A percentile compares a stretch with the other conserved stretches of the same genome.
These are phyloP conservation scores for Populus nigra DNA, from an alignment of 345 rosid species.

Conservation along the genomic window DNA sequence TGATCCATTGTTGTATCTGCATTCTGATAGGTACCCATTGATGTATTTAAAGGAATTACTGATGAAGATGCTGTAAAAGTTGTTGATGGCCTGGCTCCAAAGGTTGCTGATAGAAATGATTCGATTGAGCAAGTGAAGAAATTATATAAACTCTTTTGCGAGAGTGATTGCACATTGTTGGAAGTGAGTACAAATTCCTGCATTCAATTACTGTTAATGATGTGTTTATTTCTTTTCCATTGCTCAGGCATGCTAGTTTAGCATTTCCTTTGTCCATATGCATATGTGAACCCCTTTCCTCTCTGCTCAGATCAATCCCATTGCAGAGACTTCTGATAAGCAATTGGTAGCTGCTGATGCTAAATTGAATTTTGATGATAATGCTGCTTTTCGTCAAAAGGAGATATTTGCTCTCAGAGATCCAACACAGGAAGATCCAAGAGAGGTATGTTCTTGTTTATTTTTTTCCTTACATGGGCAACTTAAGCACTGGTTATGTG, in stretches of 20 bases:
- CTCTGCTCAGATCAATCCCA: conserved; percentile 79
- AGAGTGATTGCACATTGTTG: conserved; percentile 84
- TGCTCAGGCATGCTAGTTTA: background rate
- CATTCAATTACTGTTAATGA: background rate
- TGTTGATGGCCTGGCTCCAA: conserved; percentile 91
- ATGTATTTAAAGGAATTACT: conserved; percentile 89
- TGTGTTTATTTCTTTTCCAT: background rate
- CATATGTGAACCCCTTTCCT: background rate
- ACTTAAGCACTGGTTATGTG: background rate
- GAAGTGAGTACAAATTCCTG: conserved; percentile 61
- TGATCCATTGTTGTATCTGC: conserved; percentile 3
- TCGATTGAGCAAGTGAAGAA: conserved; percentile 97
- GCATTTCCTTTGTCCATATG: background rate
- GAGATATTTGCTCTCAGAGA: conserved; percentile 77
- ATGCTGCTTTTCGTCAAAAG: conserved; percentile 93
- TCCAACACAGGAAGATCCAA: conserved; percentile 96
- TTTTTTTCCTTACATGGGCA: background rate
- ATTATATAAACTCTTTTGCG: conserved; percentile 80
- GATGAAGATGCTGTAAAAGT: conserved; percentile 97
- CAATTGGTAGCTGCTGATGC: conserved; percentile 99
- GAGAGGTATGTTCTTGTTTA: conserved; percentile 58
- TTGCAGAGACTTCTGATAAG: conserved; percentile 84
- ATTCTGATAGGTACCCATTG: conserved; percentile 75
- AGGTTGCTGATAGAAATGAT: conserved; percentile 71
- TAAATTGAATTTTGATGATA: conserved; percentile 95